Percentiles rank a stretch among this genome's conserved stretches.
Evolutionary conservation across 2,329 filamentous ascomycete genomes (phyloP).

Genomic region (Colletotrichum shisoi): DNA sequence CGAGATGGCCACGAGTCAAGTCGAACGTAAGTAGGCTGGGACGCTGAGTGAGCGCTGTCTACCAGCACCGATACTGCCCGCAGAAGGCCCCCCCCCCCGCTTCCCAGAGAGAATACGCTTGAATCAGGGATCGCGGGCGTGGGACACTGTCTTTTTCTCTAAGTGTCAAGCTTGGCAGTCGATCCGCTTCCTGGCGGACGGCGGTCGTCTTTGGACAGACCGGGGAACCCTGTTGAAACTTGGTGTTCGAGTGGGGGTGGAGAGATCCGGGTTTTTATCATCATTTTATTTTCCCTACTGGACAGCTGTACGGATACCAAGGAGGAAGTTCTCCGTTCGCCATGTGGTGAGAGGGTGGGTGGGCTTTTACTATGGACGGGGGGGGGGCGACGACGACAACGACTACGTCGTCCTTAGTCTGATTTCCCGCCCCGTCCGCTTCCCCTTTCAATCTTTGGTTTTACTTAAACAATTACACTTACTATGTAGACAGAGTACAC

Average conservation of each 20-base stretch:
- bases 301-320: neutral
- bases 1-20: slow-evolving; percentile 1
- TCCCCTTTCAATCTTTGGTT: neutral
- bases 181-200: neutral
- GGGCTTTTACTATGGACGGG: neutral
- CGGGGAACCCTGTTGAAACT: slow-evolving; percentile 33
- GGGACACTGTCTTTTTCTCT: neutral
- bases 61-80: neutral
- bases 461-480: too few relatives aligned
- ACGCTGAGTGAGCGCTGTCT: neutral
- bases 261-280: slow-evolving; percentile 5
- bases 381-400: neutral
- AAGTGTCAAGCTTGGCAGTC: neutral
- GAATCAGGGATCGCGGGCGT: neutral
- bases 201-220: neutral
- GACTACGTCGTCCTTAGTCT: neutral
- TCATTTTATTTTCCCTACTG: too few relatives aligned
- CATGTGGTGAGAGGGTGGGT: slow-evolving; percentile 3
- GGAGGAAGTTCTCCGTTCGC: slow-evolving; percentile 3
- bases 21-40: neutral
- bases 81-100: neutral
- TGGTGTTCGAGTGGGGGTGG: slow-evolving; percentile 26
- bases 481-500: too few relatives aligned
- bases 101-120: neutral
- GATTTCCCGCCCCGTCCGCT: neutral